Evolutionary conservation across 805 yeast species (phyloP), one percentile per base, ranked within the genome.

Genomic region (Candida takata): DNA sequence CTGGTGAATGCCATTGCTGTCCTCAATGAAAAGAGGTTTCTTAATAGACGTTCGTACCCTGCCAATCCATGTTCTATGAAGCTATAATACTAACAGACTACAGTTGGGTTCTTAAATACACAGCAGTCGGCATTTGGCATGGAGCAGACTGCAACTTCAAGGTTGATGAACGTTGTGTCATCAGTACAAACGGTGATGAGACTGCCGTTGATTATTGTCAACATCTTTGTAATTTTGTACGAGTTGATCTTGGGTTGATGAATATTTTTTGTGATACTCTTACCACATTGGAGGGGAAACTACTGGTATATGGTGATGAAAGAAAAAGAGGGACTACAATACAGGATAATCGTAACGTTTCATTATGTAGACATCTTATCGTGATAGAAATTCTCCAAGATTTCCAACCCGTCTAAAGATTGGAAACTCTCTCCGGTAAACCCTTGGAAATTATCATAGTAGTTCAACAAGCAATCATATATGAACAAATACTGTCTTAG

Each of bases 161-260:
- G 79, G 46, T 58, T 82, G 29, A 65, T 84, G 25, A 74, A 77
- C 42, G 65, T 84, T 41, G 80, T 84, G 27, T 68, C 80, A 24
- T 87, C 94, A 6, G 74, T 79, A 9, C 73, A 90, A 43, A 84
- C 92, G 3, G 68, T 84, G 38, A 67, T 81, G 66, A 68, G 94
- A 50, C 72, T 85, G 32, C 88, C 90, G 10, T 65, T 84, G 47
- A 83, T 84, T 40, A 76, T 73, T 28, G 66, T 81, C 21, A 84
- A 84, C 53, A 59, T 76, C 3, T 41, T 77, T 29, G 80, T 84
- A 18, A 80, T 84, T 35, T 46, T 76, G 16, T 84, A 84, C 61
- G 90, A 82, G 56, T 57, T 83, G 49, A 51, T 81, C 10, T 61
- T 80, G 43, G 90, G 90, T 37, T 83, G 58, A 33, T 12, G n/a